Percentiles rank a stretch among this genome's conserved stretches.
Conservation (phyloP, 306 rosid genomes). For the Vigna trinervia region DNA sequence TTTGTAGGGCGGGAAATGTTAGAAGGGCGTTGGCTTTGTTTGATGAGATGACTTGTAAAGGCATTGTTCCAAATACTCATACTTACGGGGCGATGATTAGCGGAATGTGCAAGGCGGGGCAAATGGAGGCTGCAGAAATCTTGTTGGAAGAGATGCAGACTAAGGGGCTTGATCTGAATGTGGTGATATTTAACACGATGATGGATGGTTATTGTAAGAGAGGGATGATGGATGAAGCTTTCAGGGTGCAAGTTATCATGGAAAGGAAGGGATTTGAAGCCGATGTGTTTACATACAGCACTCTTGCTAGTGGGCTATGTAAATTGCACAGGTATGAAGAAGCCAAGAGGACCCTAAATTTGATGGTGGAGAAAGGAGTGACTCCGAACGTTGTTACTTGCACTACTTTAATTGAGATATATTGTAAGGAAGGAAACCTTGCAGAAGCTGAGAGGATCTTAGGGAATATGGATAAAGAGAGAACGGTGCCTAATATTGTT, state of each 20-base stretch:
- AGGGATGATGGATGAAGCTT: constrained; percentile 76
- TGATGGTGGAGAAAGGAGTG: constrained; percentile 75
- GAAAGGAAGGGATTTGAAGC: constrained; percentile 65
- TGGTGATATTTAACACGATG: constrained; percentile 65
- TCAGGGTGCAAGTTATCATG: constrained; percentile 58
- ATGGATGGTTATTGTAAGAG: constrained; percentile 78
- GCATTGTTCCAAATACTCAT: constrained; percentile 61
- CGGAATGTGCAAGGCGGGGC: constrained; percentile 77
- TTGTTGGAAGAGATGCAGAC: constrained; percentile 74
- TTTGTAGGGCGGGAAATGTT: constrained; percentile 63
- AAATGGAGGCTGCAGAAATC: constrained; percentile 72
- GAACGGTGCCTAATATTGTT: constrained; percentile 61
- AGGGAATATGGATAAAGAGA: constrained; percentile 65
- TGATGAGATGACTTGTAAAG: constrained; percentile 68
- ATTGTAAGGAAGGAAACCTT: constrained; percentile 85
- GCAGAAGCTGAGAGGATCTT: constrained; percentile 68
- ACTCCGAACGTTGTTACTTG: constrained; percentile 63
- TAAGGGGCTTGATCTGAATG: constrained; percentile 61
- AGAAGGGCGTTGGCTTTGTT: constrained; percentile 70
- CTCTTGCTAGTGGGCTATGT: constrained; percentile 70
- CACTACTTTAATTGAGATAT: constrained; percentile 71
- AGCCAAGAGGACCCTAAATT: constrained; percentile 63
- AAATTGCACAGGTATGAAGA: constrained; percentile 61
- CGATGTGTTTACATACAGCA: constrained; percentile 64
- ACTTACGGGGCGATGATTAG: constrained; percentile 70